These are phyloP conservation scores for Paracorniculantispora psalliotae DNA, from an alignment of 2,329 filamentous ascomycete genomes.

Conservation along the genomic window DNA sequence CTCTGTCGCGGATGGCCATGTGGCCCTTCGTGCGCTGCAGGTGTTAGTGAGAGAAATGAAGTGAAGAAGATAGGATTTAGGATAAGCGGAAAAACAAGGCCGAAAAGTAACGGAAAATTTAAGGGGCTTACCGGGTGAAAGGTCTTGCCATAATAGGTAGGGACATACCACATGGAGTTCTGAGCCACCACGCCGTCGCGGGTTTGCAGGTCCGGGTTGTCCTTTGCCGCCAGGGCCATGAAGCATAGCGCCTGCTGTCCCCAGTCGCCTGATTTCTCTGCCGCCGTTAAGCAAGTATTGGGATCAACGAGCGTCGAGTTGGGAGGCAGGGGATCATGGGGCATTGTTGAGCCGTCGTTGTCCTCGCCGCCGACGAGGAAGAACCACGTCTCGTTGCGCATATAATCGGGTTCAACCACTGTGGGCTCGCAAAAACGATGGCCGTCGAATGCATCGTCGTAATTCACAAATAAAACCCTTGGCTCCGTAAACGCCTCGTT, in stretches of 20 bases:
- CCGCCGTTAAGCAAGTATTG: conserved; percentile 29
- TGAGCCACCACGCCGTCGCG: conserved; percentile 23
- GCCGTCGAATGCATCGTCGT: conserved; percentile 38
- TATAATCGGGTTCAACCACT: conserved; percentile 40
- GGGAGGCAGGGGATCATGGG: conserved; percentile 20
- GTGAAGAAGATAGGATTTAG: background rate
- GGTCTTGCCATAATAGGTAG: conserved; percentile 41
- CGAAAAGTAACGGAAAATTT: no score
- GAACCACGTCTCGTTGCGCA: conserved; percentile 41
- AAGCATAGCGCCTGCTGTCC: conserved; percentile 38
- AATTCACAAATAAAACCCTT: conserved; percentile 41
- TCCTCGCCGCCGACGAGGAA: conserved; percentile 43
- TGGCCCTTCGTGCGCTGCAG: conserved; percentile 34
- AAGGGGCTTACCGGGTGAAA: conserved; percentile 40
- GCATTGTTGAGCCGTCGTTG: conserved; percentile 24
- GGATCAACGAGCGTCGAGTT: conserved; percentile 33
- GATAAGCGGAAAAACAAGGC: no score
- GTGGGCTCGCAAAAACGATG: conserved; percentile 40
- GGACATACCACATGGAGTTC: conserved; percentile 42
- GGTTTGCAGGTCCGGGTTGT: conserved; percentile 30
- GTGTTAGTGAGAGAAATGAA: background rate
- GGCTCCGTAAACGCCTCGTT: conserved; percentile 33
- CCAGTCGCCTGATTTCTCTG: conserved; percentile 36
- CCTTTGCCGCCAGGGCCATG: conserved; percentile 36
- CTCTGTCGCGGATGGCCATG: conserved; percentile 27